Base-by-base conservation (phyloP, 352 stramenopile species). In the Phytophthora agathidicida region DNA sequence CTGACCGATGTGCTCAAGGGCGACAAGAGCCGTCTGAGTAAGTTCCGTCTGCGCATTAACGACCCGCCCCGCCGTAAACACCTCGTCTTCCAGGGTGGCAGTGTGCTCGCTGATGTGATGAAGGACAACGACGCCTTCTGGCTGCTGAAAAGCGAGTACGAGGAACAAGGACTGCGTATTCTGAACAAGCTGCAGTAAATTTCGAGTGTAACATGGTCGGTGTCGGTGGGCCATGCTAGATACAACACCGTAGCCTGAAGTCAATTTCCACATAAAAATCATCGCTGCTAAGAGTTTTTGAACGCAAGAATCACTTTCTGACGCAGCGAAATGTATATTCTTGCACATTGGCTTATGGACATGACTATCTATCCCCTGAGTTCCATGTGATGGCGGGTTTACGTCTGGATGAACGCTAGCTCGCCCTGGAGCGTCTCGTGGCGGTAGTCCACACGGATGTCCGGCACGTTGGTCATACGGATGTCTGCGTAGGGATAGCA, bases 41-140 rank as follows among this genome's bases (percentile, higher is more conserved):
- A 97, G 67, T 97, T 98, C 63, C 96, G 94, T 24, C 66, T 98
- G 57, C 83, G 91, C 33, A 98, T 99, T 65, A 96, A 98, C 77
- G 96, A 98, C 68, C 96, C 94, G n/a, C 96, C 96, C 13, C 89
- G 91, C 28, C 88, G 96, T 50, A 98, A 98, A 86, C 93, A 98
- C 75, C 65, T 98, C 28, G 96, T 99, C 13, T 99, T 98, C 65
- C 71, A 97, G 0, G 96, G 96, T 53, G 96, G 93, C 36, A 94
- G 83, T 45, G 90, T 98, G 44, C 77, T 98, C 16, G 96, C 86
- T 19, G 93, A 98, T 54, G 82, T 98, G 42, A 98, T 98, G 89
- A 96, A 96, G 71, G 87, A 97, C 75, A 92, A 93, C 32, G 73
- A 94, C 60, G 86, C 97, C 44, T 97, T 98, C 66, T 99, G 96